Percentiles rank a stretch among this genome's conserved stretches.
Evolutionary conservation across 2,329 filamentous ascomycete genomes (phyloP).

Genomic region (Fusarium sororula): DNA sequence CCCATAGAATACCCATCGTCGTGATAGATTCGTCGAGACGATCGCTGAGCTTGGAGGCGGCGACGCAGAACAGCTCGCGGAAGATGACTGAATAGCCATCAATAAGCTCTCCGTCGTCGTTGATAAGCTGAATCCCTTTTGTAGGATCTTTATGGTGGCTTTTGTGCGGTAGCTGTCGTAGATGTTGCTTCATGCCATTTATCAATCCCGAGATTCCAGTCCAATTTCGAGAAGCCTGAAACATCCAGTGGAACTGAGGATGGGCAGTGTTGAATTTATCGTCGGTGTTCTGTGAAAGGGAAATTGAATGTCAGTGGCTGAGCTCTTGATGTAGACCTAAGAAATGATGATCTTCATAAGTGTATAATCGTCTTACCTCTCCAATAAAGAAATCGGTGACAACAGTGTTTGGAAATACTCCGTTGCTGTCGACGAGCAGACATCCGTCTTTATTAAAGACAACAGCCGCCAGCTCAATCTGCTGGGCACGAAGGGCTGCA

Average conservation of each 20-base stretch:
- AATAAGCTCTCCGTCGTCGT: conserved; percentile 65
- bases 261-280: conserved; percentile 81
- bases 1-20: conserved; percentile 75
- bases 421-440: conserved; percentile 75
- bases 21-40: conserved; percentile 70
- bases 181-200: conserved; percentile 75
- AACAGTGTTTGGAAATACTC: conserved; percentile 74
- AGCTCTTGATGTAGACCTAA: neutral
- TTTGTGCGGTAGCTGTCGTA: conserved; percentile 59
- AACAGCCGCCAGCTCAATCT: conserved; percentile 67
- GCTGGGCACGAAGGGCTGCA: conserved; percentile 67
- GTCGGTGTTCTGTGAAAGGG: conserved; percentile 54
- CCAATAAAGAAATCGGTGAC: conserved; percentile 82
- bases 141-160: conserved; percentile 21
- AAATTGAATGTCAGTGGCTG: neutral
- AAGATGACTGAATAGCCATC: conserved; percentile 80
- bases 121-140: conserved; percentile 54
- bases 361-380: conserved; percentile 53
- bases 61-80: conserved; percentile 83
- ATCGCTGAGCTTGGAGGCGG: conserved; percentile 75
- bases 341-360: neutral
- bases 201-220: conserved; percentile 71
- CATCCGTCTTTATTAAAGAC: conserved; percentile 75
- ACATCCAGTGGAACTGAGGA: conserved; percentile 87
- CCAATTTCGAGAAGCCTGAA: conserved; percentile 83